phyloP scores from a whole-genome alignment of 1,284 basidiomycete genomes.

The Athelia psychrophila region DNA sequence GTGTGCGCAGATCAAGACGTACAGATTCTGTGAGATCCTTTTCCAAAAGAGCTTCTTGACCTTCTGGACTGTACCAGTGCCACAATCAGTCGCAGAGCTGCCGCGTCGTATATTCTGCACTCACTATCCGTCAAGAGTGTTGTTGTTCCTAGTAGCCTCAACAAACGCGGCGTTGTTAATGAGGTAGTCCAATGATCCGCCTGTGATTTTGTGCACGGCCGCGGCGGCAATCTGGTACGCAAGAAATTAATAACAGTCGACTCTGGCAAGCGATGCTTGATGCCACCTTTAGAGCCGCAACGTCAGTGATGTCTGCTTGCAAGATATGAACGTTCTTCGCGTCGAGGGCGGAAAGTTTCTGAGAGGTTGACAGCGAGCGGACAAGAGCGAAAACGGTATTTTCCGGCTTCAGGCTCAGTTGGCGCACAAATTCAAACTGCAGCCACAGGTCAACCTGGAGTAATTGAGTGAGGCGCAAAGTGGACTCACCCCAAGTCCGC shows the following conservation, averaged over 20 bases:
- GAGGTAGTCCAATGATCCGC: conserved; percentile 30
- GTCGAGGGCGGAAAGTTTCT: conserved; percentile 9
- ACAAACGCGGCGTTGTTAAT: conserved; percentile 30
- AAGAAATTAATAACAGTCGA: no score
- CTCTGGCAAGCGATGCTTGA: no score
- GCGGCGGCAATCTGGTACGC: conserved; percentile 12
- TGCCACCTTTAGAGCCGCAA: conserved; percentile 21
- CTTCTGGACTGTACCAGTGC: not conserved
- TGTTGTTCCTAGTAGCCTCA: conserved; percentile 4
- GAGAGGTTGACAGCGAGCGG: conserved; percentile 20
- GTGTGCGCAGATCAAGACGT: not conserved
- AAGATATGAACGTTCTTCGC: conserved; percentile 25
- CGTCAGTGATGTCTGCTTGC: conserved; percentile 29
- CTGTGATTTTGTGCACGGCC: conserved; percentile 22
- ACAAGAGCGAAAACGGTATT: conserved; percentile 31
- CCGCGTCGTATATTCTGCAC: not conserved
- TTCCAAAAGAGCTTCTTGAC: conserved; percentile 14
- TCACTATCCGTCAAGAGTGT: conserved; percentile 16
- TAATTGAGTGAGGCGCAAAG: not conserved
- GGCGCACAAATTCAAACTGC: conserved; percentile 31
- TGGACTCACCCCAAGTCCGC: conserved; percentile 27
- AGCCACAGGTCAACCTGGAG: not conserved
- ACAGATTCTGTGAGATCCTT: conserved; percentile 18
- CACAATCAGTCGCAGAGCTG: not conserved
- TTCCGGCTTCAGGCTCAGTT: conserved; percentile 17